phyloP scores from a whole-genome alignment of 73 alveolate genomes.

The Paramecium biaurelia region DNA sequence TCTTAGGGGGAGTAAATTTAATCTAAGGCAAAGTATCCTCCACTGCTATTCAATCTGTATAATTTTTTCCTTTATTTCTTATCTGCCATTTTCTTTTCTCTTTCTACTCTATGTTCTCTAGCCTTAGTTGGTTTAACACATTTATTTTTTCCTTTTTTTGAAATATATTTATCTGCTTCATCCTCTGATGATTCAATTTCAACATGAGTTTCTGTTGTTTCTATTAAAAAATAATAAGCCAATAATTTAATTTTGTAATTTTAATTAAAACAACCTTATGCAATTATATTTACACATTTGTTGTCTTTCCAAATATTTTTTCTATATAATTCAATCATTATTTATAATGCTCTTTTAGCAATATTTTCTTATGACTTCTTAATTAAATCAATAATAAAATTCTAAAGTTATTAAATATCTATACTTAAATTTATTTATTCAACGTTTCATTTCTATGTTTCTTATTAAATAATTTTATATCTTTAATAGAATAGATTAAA shows the following conservation, averaged over 20 bases:
- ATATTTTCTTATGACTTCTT: slow-evolving; percentile 49
- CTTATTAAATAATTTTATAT: slow-evolving; percentile 46
- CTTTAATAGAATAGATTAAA: too few species aligned
- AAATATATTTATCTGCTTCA: slow-evolving; percentile 78
- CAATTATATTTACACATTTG: slow-evolving; percentile 76
- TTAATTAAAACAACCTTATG: slow-evolving; percentile 84
- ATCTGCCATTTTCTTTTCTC: neutral
- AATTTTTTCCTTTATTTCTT: slow-evolving; percentile 24
- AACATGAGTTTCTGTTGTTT: slow-evolving; percentile 62
- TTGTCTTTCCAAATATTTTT: slow-evolving; percentile 96
- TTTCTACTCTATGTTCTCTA: slow-evolving; percentile 46
- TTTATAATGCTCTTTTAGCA: slow-evolving; percentile 41
- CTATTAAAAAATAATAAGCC: slow-evolving; percentile 87
- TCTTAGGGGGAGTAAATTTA: slow-evolving; percentile 55
- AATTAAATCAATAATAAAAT: neutral
- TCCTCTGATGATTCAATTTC: slow-evolving; percentile 79
- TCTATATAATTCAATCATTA: slow-evolving; percentile 64
- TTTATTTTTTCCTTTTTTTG: slow-evolving; percentile 68
- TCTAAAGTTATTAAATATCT: slow-evolving; percentile 84
- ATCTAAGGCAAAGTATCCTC: slow-evolving; percentile 50
- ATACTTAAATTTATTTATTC: slow-evolving; percentile 33
- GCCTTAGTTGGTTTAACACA: slow-evolving; percentile 48
- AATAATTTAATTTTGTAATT: slow-evolving; percentile 83
- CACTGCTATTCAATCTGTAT: neutral
- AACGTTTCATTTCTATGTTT: slow-evolving; percentile 9